Base-by-base conservation (phyloP, 2,329 filamentous ascomycete genomes). In the Diplocarpon mali region DNA sequence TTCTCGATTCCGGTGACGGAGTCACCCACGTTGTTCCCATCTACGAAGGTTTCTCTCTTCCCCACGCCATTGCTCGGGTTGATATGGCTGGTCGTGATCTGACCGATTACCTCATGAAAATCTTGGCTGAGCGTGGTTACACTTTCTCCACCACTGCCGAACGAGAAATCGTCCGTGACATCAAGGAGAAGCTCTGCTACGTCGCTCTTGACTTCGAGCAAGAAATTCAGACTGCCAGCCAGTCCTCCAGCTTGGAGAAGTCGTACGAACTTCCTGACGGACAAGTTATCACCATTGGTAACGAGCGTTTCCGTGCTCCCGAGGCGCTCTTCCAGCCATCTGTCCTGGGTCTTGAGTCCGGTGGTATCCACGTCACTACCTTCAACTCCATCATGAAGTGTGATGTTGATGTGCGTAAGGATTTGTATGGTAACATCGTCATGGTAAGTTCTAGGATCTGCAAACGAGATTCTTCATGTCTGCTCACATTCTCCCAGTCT, bases 361-460 rank as follows among this genome's bases (percentile, higher is more conserved):
- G 90, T 67, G 92, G 92, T 74, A 96, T 98, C 73, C 92, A 96
- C 76, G 89, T 95, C 68, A 96, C 90, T 68, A 96, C 92, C 64
- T 96, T 95, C 86, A 96, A 96, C 85, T 96, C 92, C 65, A 95
- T 98, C 83, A 96, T 96, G 88, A 98, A 98, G 85, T 96, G 92
- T 72, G 92, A 98, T 73, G 89, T 98, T 71, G 92, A 98, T 71
- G 92, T 98, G 73, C 86, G 92, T 78, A 96, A 96, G 83, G 92
- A 96, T 72, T 83, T 98, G 60, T 98, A 98, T 73, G 89, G 89
- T 71, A 98, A 98, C 84, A 96, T 98, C 67, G 92, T 98, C 76
- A 96, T 96, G 92, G 89, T 95, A 83, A 60, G 87, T 75, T 53
- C 52, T 32, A 28, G 16, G 39, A 49, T 47, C 24, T 48, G 34